Base-by-base conservation (phyloP, 164 flowering plant genomes). In the Saururus chinensis region DNA sequence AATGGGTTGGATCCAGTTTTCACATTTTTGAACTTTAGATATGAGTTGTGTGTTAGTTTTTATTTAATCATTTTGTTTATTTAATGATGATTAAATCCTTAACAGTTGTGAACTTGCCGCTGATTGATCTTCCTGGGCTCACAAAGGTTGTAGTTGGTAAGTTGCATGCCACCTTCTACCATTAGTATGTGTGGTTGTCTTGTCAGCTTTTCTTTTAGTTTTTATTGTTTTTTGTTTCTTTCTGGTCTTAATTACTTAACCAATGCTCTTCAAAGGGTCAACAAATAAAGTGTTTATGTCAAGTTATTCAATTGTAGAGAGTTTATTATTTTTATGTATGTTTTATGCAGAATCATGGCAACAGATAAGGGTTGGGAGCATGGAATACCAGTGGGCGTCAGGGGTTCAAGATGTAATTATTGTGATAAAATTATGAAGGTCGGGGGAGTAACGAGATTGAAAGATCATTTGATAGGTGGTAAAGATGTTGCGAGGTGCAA, bases 61-160 rank as follows among this genome's bases (percentile, higher is more conserved):
- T 19, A 19, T 53, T 12, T 53, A 10, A 19, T 53, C 12, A 9
- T 62, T 14, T 22, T 55, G 17, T 13, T 5, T 22, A 22, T 19
- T 20, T n/a, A 51, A 23, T 63, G 53, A 65, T 57, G 35, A 13
- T 59, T 65, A 62, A 52, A 59, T 58, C 22, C 35, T 64, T 58
- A 35, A 56, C 95, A 95, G 99, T 95, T 79, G 99, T 95, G 60
- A 95, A 95, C 73, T 75, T 95, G 83, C 91, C 99, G 8, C 65
- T 95, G 74, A 70, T 95, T 65, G 99, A 95, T 84, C 99, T 95
- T 80, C 99, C 99, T 67, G 99, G 99, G 41, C 95, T 95, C 61
- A 95, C 99, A 63, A 95, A 95, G 80, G 97, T 95, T 25, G 99
- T 97, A 66, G 87, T 95, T 70, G 99, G 99, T 95, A 68, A 79